Conservation (phyloP, 1,284 basidiomycete species). For the Malassezia caprae region DNA sequence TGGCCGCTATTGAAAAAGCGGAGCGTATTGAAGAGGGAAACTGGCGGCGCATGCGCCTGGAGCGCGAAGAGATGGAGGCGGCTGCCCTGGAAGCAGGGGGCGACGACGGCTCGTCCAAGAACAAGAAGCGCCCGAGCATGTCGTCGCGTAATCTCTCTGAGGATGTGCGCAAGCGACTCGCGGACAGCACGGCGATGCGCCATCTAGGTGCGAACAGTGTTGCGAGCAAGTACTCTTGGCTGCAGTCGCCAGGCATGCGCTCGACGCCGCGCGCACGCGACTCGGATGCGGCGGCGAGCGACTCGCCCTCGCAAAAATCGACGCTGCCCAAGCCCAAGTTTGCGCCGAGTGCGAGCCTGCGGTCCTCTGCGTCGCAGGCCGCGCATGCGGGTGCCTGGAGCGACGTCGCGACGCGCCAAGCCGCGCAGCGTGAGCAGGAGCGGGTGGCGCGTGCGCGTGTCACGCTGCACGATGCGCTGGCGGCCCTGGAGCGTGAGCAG, state of each 20-base stretch:
- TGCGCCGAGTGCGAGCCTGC: slow-evolving; percentile 26
- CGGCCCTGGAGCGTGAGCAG: slow-evolving; percentile 37
- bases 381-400: slow-evolving; percentile 36
- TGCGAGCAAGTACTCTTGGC: slow-evolving; percentile 33
- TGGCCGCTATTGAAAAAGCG: slow-evolving; percentile 42
- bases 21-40: slow-evolving; percentile 39
- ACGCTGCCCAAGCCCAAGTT: slow-evolving; percentile 39
- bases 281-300: slow-evolving; percentile 12
- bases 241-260: slow-evolving; percentile 20
- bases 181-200: slow-evolving; percentile 45
- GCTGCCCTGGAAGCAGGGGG: slow-evolving; percentile 25
- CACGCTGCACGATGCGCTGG: slow-evolving; percentile 37
- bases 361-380: slow-evolving; percentile 12
- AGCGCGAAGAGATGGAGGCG: slow-evolving; percentile 32
- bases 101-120: slow-evolving; percentile 22
- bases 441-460: slow-evolving; percentile 30
- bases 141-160: slow-evolving; percentile 42
- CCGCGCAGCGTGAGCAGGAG: slow-evolving; percentile 38
- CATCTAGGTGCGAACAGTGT: slow-evolving; percentile 28
- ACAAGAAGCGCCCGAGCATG: slow-evolving; percentile 28
- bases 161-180: slow-evolving; percentile 40
- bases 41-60: slow-evolving; percentile 29
- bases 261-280: slow-evolving; percentile 12
- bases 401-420: slow-evolving; percentile 38
- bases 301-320: neutral